These are phyloP conservation scores for Boletus insuetus DNA, from an alignment of 768 basidiomycete genomes.

Conservation along the genomic window DNA sequence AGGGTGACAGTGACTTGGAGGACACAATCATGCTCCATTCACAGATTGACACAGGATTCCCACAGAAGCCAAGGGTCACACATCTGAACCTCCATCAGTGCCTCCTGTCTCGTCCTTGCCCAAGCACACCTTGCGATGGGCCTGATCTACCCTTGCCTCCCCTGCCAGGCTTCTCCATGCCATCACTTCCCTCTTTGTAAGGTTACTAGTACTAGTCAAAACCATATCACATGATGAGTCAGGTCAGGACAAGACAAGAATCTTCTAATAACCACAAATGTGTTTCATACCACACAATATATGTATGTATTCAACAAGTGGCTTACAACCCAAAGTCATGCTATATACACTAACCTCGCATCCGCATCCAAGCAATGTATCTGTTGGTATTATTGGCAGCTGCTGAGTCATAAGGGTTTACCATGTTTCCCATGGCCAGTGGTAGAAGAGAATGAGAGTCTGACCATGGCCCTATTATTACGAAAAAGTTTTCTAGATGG, in stretches of 20 bases:
- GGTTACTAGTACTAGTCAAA: no score
- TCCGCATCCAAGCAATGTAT: no score
- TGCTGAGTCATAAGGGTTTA: no score
- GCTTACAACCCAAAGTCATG: no score
- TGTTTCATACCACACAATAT: no score
- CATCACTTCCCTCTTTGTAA: slow-evolving; percentile 60
- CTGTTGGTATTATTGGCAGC: no score
- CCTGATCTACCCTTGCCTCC: background rate
- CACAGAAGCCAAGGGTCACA: slow-evolving; percentile 11
- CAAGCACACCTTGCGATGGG: slow-evolving; percentile 1
- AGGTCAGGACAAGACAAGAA: no score
- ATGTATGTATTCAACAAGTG: no score
- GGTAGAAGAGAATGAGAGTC: background rate
- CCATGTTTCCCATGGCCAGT: no score
- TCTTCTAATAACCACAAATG: no score
- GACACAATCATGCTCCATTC: slow-evolving; percentile 10
- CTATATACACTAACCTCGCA: no score
- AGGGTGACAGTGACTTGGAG: slow-evolving; percentile 15
- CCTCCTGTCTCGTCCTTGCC: background rate
- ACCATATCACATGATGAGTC: no score
- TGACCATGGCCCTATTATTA: background rate
- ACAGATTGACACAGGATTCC: slow-evolving; percentile 10
- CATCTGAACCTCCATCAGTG: background rate
- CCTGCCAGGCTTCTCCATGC: background rate
- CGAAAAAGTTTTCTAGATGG: background rate